Percentiles rank a stretch among this genome's conserved stretches.
Conservation (phyloP, 495 filamentous ascomycete species). For the Xylaria palmicola region DNA sequence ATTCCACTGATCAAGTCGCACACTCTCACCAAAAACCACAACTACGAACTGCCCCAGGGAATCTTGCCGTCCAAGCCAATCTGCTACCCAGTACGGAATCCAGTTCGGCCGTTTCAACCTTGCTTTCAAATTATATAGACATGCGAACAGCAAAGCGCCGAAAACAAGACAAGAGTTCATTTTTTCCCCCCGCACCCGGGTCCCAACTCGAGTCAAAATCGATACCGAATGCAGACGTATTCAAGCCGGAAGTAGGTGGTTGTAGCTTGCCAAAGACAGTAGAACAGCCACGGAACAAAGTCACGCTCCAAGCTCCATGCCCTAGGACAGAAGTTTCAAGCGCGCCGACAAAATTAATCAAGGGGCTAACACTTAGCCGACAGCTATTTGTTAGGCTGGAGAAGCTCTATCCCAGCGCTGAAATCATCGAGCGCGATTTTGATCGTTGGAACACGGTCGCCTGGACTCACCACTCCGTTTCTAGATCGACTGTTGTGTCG, state of each 20-base stretch:
- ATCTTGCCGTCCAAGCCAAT: not conserved
- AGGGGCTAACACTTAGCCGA: slow-evolving; percentile 25
- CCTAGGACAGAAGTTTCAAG: slow-evolving; percentile 4
- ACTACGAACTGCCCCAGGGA: not conserved
- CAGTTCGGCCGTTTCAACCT: slow-evolving; percentile 17
- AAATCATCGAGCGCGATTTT: slow-evolving; percentile 62
- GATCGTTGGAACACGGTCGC: slow-evolving; percentile 35
- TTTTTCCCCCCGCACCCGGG: slow-evolving; percentile 14
- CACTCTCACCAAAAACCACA: not conserved
- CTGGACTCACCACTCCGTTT: slow-evolving; percentile 33
- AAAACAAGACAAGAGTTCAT: slow-evolving; percentile 22
- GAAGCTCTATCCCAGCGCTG: slow-evolving; percentile 48
- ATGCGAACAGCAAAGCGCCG: slow-evolving; percentile 27
- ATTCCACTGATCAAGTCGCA: slow-evolving; percentile 10
- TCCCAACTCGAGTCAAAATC: not conserved
- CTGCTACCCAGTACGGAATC: slow-evolving; percentile 23
- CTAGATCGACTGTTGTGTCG: slow-evolving; percentile 28
- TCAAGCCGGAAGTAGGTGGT: not conserved
- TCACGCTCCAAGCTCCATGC: slow-evolving; percentile 14
- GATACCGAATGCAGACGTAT: not conserved
- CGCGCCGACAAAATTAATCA: slow-evolving; percentile 23
- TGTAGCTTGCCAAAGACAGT: not conserved
- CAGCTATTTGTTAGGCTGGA: slow-evolving; percentile 41
- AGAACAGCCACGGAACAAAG: not conserved
- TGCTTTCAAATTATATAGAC: slow-evolving; percentile 29